phyloP scores from a whole-genome alignment of 2,329 filamentous ascomycete genomes.

The Xylariaceae sp. region DNA sequence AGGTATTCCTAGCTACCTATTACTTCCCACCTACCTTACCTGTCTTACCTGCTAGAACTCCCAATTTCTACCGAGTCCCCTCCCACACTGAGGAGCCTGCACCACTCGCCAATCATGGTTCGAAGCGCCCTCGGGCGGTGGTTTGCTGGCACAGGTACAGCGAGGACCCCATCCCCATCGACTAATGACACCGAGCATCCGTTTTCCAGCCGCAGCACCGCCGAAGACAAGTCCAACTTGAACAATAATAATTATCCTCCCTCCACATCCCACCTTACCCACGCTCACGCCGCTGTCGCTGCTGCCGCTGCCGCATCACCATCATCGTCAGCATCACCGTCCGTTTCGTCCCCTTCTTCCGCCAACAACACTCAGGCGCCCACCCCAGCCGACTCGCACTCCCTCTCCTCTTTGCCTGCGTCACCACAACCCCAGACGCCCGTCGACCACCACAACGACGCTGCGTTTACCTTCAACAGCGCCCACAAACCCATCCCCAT shows the following conservation, averaged over 20 bases:
- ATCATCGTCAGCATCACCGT: too few species aligned
- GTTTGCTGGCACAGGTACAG: constrained; percentile 1
- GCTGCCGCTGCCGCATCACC: too few species aligned
- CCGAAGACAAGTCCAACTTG: constrained; percentile 8
- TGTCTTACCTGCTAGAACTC: too few species aligned
- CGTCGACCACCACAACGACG: constrained; percentile 23
- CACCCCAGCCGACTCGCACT: constrained; percentile 34
- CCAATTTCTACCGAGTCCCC: too few species aligned
- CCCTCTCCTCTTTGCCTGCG: constrained; percentile 29
- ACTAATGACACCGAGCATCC: constrained; percentile 22
- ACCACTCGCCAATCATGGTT: background rate
- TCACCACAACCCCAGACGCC: constrained; percentile 41
- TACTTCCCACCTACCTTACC: too few species aligned
- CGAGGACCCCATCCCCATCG: constrained; percentile 7
- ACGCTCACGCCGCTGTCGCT: constrained; percentile 18
- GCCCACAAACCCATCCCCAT: constrained; percentile 33
- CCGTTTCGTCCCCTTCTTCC: too few species aligned
- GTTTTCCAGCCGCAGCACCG: constrained; percentile 22
- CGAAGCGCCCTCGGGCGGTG: background rate
- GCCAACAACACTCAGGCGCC: constrained; percentile 2
- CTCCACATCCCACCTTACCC: constrained; percentile 4
- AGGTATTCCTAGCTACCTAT: too few species aligned
- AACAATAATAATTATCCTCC: constrained; percentile 8
- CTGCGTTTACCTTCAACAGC: constrained; percentile 8
- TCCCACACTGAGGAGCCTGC: too few species aligned